phyloP scores from a whole-genome alignment of 1,139 yeast genomes.

The Blastobotrys proliferans region DNA sequence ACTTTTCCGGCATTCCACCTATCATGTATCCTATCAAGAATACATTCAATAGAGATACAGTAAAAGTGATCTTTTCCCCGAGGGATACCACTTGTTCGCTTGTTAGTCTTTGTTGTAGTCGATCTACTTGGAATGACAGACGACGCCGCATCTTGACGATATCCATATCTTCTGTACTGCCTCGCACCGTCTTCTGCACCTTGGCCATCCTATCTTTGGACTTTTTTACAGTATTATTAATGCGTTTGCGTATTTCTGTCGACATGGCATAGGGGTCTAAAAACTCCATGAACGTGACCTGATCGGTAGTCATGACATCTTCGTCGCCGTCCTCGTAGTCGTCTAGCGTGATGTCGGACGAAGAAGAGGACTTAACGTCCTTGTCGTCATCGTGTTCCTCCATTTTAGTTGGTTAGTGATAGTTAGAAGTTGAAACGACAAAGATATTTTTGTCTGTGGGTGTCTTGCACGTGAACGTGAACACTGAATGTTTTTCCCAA shows the following conservation, averaged over 20 bases:
- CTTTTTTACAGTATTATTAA: constrained; percentile 27
- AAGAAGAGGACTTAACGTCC: too few species aligned
- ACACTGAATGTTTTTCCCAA: too few species aligned
- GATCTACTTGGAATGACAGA: constrained; percentile 42
- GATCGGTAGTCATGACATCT: constrained; percentile 21
- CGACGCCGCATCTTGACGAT: constrained; percentile 31
- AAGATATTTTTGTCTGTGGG: too few species aligned
- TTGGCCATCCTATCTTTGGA: constrained; percentile 3
- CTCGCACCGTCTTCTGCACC: constrained; percentile 30
- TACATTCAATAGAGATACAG: constrained; percentile 63
- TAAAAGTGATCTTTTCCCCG: constrained; percentile 80
- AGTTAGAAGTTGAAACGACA: too few species aligned
- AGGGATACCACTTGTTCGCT: constrained; percentile 41
- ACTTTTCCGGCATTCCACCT: constrained; percentile 71
- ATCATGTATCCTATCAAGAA: constrained; percentile 72
- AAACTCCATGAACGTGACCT: constrained; percentile 32
- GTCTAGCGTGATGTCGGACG: too few species aligned
- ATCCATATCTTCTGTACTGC: constrained; percentile 26
- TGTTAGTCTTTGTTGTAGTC: constrained; percentile 55
- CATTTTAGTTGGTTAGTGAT: too few species aligned
- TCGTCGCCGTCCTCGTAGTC: constrained; percentile 11
- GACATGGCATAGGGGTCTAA: constrained; percentile 35
- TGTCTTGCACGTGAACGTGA: too few species aligned
- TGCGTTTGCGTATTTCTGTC: constrained; percentile 28
- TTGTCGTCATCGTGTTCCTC: too few species aligned